A percentile compares a stretch with the other conserved stretches of the same genome.
Conservation (phyloP, 768 basidiomycete species). For the Phaeotremella skinneri region DNA sequence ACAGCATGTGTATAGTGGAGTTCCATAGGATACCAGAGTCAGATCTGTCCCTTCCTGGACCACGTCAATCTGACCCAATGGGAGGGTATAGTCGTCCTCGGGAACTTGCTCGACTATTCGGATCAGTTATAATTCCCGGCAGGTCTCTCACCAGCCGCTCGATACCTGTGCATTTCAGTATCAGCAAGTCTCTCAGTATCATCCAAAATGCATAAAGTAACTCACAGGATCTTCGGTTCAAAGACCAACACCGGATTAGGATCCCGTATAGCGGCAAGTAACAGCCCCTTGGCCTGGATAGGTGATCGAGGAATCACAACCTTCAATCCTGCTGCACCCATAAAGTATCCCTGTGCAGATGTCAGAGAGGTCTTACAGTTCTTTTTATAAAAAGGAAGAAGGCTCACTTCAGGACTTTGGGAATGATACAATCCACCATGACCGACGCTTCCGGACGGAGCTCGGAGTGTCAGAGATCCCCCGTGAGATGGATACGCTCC, state of each 20-base stretch:
- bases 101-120: conserved; percentile 83
- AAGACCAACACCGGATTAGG: conserved; percentile 93
- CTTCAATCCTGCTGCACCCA: conserved; percentile 86
- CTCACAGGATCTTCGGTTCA: conserved; percentile 79
- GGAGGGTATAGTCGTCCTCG: conserved; percentile 78
- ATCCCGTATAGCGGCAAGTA: conserved; percentile 82
- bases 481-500: conserved; percentile 55
- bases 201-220: background rate
- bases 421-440: conserved; percentile 93
- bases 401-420: conserved; percentile 72
- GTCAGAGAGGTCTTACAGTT: too few relatives aligned
- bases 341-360: conserved; percentile 66
- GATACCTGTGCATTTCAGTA: conserved; percentile 57
- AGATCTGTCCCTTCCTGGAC: conserved; percentile 73
- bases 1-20: conserved; percentile 78
- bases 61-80: conserved; percentile 75
- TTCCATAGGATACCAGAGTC: conserved; percentile 92
- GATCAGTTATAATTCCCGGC: background rate
- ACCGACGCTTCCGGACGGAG: conserved; percentile 85
- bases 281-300: conserved; percentile 89
- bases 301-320: conserved; percentile 95
- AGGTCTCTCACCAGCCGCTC: conserved; percentile 66
- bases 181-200: background rate
- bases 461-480: conserved; percentile 71
- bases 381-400: background rate